phyloP scores from a whole-genome alignment of 257 asterid species.

The Paraleonurus japonicus region DNA sequence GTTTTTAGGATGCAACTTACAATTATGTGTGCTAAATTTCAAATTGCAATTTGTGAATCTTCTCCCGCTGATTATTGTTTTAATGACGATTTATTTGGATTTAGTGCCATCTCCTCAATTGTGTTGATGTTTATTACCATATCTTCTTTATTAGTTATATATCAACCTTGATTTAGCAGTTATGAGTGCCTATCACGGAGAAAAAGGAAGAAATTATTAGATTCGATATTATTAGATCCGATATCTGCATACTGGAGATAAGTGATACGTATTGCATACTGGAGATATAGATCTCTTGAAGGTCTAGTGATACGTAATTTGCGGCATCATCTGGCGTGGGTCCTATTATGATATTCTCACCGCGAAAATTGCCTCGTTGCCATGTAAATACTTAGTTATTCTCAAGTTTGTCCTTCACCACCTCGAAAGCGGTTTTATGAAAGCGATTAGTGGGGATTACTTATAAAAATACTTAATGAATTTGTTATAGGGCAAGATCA shows the following conservation, averaged over 20 bases:
- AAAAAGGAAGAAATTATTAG: not conserved
- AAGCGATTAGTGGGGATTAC: not conserved
- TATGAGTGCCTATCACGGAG: not conserved
- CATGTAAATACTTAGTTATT: not conserved
- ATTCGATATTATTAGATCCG: not conserved
- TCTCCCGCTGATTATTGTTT: not conserved
- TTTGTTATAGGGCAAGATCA: not conserved
- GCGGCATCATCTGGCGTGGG: not conserved
- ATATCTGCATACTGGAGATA: no score
- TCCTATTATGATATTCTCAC: not conserved
- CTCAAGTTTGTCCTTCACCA: not conserved
- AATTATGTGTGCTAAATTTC: constrained; percentile 5
- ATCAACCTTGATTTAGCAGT: constrained; percentile 9
- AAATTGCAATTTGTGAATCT: not conserved
- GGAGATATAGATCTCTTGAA: not conserved
- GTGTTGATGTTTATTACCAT: not conserved
- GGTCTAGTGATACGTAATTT: not conserved
- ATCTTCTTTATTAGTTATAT: not conserved
- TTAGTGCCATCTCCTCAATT: not conserved
- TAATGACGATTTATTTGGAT: not conserved
- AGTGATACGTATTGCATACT: not conserved
- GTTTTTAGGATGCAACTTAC: constrained; percentile 11
- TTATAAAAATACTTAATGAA: not conserved
- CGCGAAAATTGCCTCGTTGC: not conserved
- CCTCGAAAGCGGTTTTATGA: not conserved